These are phyloP conservation scores for Canavalia gladiata DNA, from an alignment of 306 rosid genomes.

Conservation along the genomic window DNA sequence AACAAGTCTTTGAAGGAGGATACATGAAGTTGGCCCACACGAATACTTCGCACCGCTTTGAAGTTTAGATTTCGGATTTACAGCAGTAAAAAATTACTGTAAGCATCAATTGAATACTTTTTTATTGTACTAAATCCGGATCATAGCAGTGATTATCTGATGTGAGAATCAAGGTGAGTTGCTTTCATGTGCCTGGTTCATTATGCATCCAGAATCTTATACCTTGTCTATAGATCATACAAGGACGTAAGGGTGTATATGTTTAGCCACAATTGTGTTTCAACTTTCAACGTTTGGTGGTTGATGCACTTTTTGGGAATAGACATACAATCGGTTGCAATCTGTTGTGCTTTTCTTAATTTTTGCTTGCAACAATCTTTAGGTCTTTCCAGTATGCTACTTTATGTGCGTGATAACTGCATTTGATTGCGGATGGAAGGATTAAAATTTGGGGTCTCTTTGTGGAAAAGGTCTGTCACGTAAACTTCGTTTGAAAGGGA, in stretches of 20 bases:
- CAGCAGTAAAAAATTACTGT: too few relatives aligned
- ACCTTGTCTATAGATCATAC: constrained; percentile 9
- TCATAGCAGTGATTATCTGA: neutral
- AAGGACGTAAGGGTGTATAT: constrained; percentile 20
- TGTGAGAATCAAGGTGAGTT: constrained; percentile 18
- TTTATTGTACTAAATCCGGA: too few relatives aligned
- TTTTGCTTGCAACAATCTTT: constrained; percentile 42
- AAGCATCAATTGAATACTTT: too few relatives aligned
- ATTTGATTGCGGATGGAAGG: constrained; percentile 59
- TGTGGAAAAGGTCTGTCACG: constrained; percentile 40
- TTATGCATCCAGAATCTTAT: constrained; percentile 28
- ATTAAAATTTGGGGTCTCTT: constrained; percentile 1
- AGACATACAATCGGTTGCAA: constrained; percentile 26
- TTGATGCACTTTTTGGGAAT: constrained; percentile 45
- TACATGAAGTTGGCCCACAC: neutral
- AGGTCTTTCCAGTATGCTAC: constrained; percentile 27
- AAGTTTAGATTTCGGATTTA: neutral
- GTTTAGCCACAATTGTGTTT: constrained; percentile 32
- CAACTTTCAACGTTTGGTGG: constrained; percentile 40
- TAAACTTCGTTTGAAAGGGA: constrained; percentile 24
- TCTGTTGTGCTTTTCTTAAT: constrained; percentile 31
- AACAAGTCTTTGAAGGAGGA: neutral
- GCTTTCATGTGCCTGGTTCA: constrained; percentile 34
- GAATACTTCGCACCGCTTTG: neutral
- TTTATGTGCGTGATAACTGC: constrained; percentile 62